A percentile compares a stretch with the other conserved stretches of the same genome.
Evolutionary conservation across 2,329 filamentous ascomycete species (phyloP).

Genomic region (Leptoxyphium fumago): DNA sequence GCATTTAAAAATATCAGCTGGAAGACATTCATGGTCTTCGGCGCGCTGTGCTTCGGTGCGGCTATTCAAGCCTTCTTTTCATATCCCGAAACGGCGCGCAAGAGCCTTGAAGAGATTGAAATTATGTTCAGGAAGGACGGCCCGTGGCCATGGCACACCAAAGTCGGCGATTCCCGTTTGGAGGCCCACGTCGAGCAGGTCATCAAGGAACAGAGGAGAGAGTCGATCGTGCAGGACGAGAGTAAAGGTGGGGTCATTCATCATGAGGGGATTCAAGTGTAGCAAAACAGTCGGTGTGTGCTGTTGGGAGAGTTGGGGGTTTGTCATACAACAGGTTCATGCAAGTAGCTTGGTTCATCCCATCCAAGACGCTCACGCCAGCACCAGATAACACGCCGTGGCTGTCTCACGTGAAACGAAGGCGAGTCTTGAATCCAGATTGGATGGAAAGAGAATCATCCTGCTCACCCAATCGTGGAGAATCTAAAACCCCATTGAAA

Average conservation of each 20-base stretch:
- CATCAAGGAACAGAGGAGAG: slow-evolving; percentile 5
- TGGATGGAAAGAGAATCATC: too few species aligned
- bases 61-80: slow-evolving; percentile 32
- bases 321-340: too few species aligned
- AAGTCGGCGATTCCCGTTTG: slow-evolving; percentile 20
- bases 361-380: too few species aligned
- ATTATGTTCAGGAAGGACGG: slow-evolving; percentile 22
- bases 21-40: slow-evolving; percentile 38
- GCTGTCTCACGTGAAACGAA: too few species aligned
- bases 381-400: too few species aligned
- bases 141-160: slow-evolving; percentile 23
- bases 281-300: too few species aligned
- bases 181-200: slow-evolving; percentile 11
- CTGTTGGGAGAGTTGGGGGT: too few species aligned
- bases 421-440: too few species aligned
- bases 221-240: neutral
- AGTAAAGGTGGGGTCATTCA: neutral
- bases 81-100: slow-evolving; percentile 26
- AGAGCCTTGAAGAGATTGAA: slow-evolving; percentile 27
- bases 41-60: slow-evolving; percentile 30
- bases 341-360: too few species aligned
- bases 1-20: slow-evolving; percentile 44
- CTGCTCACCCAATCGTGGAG: too few species aligned
- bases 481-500: too few species aligned
- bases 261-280: neutral